Evolutionary conservation across 1,284 basidiomycete species (phyloP).

Genomic region (Tilletia caries): DNA sequence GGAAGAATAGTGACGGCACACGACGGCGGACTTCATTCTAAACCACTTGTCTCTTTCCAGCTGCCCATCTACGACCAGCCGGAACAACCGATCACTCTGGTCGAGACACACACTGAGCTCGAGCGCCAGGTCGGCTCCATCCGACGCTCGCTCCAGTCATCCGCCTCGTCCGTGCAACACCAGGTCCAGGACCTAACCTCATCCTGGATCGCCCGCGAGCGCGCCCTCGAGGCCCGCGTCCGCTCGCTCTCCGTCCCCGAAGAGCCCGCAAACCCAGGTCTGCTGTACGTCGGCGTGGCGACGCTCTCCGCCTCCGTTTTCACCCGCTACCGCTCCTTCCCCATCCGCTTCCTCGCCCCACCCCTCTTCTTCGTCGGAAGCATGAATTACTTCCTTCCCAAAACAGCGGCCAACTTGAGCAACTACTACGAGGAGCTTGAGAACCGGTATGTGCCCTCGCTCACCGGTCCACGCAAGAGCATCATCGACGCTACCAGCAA

Average conservation of each 20-base stretch:
- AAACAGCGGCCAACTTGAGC: conserved; percentile 39
- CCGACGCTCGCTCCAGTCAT: conserved; percentile 28
- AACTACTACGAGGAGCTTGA: conserved; percentile 43
- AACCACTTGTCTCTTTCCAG: conserved; percentile 14
- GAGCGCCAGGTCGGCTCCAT: conserved; percentile 40
- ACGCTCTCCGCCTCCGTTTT: conserved; percentile 81
- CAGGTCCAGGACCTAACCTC: conserved; percentile 28
- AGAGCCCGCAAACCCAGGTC: conserved; percentile 77
- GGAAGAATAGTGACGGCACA: too few species aligned
- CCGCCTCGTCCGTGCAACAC: conserved; percentile 25
- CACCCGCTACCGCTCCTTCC: conserved; percentile 66
- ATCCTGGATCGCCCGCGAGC: conserved; percentile 44
- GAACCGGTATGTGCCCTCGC: conserved; percentile 25
- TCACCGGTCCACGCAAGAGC: conserved; percentile 30
- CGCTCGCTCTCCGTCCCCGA: conserved; percentile 65
- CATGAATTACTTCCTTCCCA: conserved; percentile 50
- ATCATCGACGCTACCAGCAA: conserved; percentile 14
- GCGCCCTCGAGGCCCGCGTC: conserved; percentile 36
- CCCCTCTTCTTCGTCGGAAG: conserved; percentile 40
- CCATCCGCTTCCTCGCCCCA: conserved; percentile 49
- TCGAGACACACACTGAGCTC: conserved; percentile 41
- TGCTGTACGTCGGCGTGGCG: conserved; percentile 69
- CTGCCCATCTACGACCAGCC: conserved; percentile 39
- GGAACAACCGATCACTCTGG: conserved; percentile 28
- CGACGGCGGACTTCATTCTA: too few species aligned